phyloP scores from a whole-genome alignment of 352 stramenopile species.

The Globisporangium spiculum region DNA sequence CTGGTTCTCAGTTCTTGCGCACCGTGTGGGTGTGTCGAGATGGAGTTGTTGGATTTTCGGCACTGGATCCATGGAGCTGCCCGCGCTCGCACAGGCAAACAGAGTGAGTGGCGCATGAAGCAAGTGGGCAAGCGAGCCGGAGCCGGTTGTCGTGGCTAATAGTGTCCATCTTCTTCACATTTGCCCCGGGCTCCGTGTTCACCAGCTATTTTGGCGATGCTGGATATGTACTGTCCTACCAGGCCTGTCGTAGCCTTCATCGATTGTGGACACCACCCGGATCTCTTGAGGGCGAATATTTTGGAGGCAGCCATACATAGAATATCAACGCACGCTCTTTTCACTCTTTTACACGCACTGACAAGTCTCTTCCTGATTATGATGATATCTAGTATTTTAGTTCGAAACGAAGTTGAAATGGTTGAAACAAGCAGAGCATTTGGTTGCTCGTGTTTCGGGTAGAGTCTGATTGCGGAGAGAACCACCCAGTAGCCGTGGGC shows the following conservation, averaged over 20 bases:
- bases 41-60: neutral
- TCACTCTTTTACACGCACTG: neutral
- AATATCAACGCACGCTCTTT: neutral
- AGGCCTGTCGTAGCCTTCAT: neutral
- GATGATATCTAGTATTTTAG: neutral
- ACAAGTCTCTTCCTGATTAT: neutral
- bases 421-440: neutral
- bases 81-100: too few relatives aligned
- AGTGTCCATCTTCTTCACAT: neutral
- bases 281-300: neutral
- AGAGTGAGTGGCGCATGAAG: neutral
- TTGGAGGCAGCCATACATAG: neutral
- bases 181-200: neutral
- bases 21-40: neutral
- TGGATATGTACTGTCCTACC: neutral
- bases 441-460: neutral
- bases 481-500: neutral
- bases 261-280: neutral
- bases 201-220: neutral
- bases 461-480: neutral
- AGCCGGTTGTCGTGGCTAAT: neutral
- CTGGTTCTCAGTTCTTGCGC: neutral
- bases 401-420: neutral
- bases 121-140: neutral
- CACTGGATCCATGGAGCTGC: neutral